Conservation (phyloP, 495 filamentous ascomycete genomes). For the Aspergillus affinis region DNA sequence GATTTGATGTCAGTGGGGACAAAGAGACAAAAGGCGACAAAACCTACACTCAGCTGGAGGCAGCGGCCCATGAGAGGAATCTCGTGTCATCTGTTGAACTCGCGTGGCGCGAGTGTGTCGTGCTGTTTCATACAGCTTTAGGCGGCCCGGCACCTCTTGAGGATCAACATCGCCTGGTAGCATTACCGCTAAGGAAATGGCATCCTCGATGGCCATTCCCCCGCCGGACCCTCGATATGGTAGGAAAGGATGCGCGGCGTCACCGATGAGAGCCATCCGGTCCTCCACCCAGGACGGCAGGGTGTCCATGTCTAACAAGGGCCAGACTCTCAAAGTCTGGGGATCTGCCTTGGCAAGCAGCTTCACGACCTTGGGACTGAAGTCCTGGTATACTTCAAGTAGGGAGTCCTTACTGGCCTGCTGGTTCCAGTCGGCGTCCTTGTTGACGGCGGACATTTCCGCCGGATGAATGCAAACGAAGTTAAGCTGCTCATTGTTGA, state of each 20-base stretch:
- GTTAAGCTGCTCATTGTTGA: slow-evolving; percentile 55
- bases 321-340: slow-evolving; percentile 54
- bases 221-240: slow-evolving; percentile 57
- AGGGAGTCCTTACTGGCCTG: slow-evolving; percentile 45
- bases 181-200: slow-evolving; percentile 53
- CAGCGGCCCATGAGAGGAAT: slow-evolving; percentile 27
- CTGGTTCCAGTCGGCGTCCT: slow-evolving; percentile 43
- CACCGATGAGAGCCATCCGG: slow-evolving; percentile 54
- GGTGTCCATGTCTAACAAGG: slow-evolving; percentile 56
- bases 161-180: slow-evolving; percentile 40
- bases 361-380: slow-evolving; percentile 43
- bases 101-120: slow-evolving; percentile 52
- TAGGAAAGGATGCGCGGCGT: slow-evolving; percentile 63
- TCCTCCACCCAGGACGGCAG: slow-evolving; percentile 54
- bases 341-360: slow-evolving; percentile 51
- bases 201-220: slow-evolving; percentile 62
- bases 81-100: slow-evolving; percentile 53
- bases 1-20: neutral
- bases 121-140: slow-evolving; percentile 58
- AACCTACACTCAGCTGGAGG: slow-evolving; percentile 21
- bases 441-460: slow-evolving; percentile 29
- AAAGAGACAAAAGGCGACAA: neutral
- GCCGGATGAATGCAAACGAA: slow-evolving; percentile 62
- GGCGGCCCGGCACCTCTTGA: slow-evolving; percentile 47
- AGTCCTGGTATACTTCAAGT: slow-evolving; percentile 50